phyloP scores from a whole-genome alignment of 176 grass and related monocot species.

The Zea mays region DNA sequence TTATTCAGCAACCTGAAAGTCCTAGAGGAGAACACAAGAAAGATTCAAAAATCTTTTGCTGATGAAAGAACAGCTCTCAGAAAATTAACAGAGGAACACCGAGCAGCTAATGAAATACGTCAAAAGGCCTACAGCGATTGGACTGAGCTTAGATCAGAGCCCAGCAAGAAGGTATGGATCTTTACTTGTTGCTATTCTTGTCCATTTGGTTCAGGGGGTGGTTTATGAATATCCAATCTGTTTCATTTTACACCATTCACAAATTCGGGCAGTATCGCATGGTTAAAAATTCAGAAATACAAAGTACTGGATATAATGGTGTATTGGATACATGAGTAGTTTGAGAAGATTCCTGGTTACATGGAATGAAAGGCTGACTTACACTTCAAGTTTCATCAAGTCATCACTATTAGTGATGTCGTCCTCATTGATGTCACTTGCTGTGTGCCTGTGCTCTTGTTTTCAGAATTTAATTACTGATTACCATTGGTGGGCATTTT shows the following conservation, averaged over 20 bases:
- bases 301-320: conserved; percentile 6
- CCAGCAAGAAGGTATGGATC: conserved; percentile 59
- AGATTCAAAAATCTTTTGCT: conserved; percentile 56
- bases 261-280: conserved; percentile 8
- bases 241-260: neutral
- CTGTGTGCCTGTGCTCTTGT: neutral
- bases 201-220: conserved; percentile 26
- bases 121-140: conserved; percentile 69
- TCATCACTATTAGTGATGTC: neutral
- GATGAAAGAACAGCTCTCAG: conserved; percentile 46
- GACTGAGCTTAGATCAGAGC: conserved; percentile 57
- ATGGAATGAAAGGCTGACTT: neutral
- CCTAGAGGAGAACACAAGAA: conserved; percentile 63
- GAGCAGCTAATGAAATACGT: conserved; percentile 64
- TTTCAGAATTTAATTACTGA: neutral
- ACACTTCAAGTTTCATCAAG: neutral
- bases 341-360: conserved; percentile 13
- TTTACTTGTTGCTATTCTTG: conserved; percentile 31
- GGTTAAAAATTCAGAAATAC: conserved; percentile 21
- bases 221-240: neutral
- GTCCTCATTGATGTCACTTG: neutral
- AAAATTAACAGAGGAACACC: conserved; percentile 60
- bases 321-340: conserved; percentile 16
- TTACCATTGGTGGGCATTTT: neutral
- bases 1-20: conserved; percentile 60